phyloP scores from a whole-genome alignment of 768 basidiomycete genomes.

The Russula sp. region DNA sequence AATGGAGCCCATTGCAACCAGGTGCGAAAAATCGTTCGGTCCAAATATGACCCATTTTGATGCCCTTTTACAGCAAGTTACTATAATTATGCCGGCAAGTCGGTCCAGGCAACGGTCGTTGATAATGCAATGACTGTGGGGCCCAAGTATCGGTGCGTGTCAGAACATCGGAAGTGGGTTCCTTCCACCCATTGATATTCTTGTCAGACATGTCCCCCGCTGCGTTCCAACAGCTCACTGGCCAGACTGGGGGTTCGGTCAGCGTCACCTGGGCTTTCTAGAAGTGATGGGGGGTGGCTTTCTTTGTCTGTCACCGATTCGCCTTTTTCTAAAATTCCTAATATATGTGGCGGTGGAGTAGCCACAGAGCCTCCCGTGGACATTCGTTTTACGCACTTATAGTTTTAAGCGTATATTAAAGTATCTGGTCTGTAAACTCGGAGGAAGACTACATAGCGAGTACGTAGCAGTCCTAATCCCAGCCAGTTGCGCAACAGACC shows the following conservation, averaged over 20 bases:
- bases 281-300: too few relatives aligned
- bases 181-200: not conserved
- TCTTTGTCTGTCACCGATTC: not conserved
- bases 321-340: not conserved
- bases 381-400: slow-evolving; percentile 4
- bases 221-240: slow-evolving; percentile 14
- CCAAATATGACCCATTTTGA: not conserved
- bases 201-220: slow-evolving; percentile 27
- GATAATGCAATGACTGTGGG: slow-evolving; percentile 26
- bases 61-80: slow-evolving; percentile 12
- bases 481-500: too few relatives aligned
- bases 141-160: slow-evolving; percentile 23
- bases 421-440: too few relatives aligned
- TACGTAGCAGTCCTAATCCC: too few relatives aligned
- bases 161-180: not conserved
- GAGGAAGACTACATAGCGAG: too few relatives aligned
- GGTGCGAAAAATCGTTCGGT: slow-evolving; percentile 10
- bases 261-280: not conserved
- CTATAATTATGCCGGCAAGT: slow-evolving; percentile 9
- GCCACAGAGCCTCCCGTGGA: not conserved
- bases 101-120: slow-evolving; percentile 16
- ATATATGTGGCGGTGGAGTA: too few relatives aligned
- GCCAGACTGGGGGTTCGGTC: slow-evolving; percentile 10
- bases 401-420: slow-evolving; percentile 12
- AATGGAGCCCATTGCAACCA: not conserved